Evolutionary conservation across 169 alveolate species (phyloP).

Genomic region (Plasmodium falciparum): DNA sequence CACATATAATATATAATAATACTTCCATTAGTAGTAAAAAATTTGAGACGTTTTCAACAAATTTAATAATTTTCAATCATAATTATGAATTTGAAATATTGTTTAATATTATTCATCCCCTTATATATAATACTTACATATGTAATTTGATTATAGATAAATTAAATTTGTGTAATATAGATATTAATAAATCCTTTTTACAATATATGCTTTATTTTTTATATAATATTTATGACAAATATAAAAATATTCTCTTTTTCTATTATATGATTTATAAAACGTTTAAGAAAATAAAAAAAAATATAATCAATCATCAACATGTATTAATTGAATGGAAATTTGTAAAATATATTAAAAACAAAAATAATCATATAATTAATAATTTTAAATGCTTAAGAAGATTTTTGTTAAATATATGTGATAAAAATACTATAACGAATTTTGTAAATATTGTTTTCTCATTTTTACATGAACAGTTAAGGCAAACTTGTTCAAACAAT

Average conservation of each 20-base stretch:
- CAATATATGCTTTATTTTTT: slow-evolving; percentile 22
- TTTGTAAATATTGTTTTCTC: slow-evolving; percentile 20
- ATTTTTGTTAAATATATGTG: slow-evolving; percentile 52
- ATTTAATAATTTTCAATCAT: no score
- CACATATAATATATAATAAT: no score
- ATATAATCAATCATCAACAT: slow-evolving; percentile 16
- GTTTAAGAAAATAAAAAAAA: slow-evolving; percentile 29
- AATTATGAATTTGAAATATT: no score
- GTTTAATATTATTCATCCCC: no score
- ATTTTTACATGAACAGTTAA: slow-evolving; percentile 14
- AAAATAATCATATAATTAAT: not conserved
- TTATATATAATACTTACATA: no score
- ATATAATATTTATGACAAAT: slow-evolving; percentile 19
- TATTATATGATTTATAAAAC: slow-evolving; percentile 58
- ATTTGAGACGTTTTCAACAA: no score
- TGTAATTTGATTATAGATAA: no score
- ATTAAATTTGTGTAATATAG: no score
- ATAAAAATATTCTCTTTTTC: slow-evolving; percentile 31
- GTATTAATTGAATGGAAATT: slow-evolving; percentile 22
- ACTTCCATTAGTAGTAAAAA: no score
- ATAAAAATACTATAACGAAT: slow-evolving; percentile 7
- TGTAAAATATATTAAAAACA: slow-evolving; percentile 4
- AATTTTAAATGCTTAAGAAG: slow-evolving; percentile 41
- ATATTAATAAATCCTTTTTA: slow-evolving; percentile 20
- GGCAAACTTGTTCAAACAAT: not conserved